These are phyloP conservation scores for Sugiyamaella japonica DNA, from an alignment of 1,139 yeast species.

Conservation along the genomic window DNA sequence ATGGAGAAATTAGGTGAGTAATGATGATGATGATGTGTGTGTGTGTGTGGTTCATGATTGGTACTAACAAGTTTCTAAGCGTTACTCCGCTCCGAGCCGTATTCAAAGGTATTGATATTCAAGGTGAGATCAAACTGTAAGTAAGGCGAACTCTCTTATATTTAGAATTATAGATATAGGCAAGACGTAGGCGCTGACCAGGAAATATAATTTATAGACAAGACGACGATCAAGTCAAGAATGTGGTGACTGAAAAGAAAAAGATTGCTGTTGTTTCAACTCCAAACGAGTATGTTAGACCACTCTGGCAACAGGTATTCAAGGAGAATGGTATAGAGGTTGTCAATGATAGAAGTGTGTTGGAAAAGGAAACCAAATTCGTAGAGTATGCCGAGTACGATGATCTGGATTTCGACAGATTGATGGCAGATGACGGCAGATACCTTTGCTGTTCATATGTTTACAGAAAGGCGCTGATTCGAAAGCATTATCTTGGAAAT, in stretches of 20 bases:
- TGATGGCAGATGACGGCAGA: conserved; percentile 45
- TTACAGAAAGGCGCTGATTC: conserved; percentile 76
- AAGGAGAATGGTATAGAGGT: conserved; percentile 23
- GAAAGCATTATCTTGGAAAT: conserved; percentile 85
- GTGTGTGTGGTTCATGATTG: neutral
- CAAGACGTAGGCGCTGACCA: conserved; percentile 7
- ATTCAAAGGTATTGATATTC: conserved; percentile 57
- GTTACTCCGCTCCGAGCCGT: conserved; percentile 85
- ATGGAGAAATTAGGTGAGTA: conserved; percentile 43
- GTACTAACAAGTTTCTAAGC: conserved; percentile 40
- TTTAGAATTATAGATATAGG: neutral
- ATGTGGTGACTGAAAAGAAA: neutral
- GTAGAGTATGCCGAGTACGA: conserved; percentile 92
- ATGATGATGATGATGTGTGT: no score
- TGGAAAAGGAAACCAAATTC: conserved; percentile 36
- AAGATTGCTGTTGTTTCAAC: conserved; percentile 13
- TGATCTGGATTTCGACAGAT: conserved; percentile 70
- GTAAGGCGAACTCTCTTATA: conserved; percentile 30
- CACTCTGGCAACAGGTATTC: conserved; percentile 53
- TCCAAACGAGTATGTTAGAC: conserved; percentile 52
- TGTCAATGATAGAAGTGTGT: conserved; percentile 10
- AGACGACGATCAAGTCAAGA: neutral
- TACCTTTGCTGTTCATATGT: conserved; percentile 80
- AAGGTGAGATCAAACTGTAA: conserved; percentile 54
- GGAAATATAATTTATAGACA: conserved; percentile 22